These are phyloP conservation scores for Phytophthora rubi DNA, from an alignment of 352 stramenopile species.

Conservation along the genomic window DNA sequence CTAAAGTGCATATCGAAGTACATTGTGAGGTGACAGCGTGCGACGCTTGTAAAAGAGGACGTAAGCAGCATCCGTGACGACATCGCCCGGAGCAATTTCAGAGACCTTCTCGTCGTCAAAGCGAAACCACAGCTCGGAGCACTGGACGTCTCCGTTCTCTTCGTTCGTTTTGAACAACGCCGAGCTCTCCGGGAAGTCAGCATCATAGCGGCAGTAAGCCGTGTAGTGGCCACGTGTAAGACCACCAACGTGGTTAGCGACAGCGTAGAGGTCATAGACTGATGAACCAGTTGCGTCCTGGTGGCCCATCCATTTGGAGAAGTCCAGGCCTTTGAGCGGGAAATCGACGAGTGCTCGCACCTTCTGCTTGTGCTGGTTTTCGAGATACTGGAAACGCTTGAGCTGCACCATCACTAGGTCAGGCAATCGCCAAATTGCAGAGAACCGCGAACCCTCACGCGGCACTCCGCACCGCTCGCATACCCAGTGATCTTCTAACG, in stretches of 20 bases:
- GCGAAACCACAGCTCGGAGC: constrained; percentile 75
- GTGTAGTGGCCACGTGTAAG: constrained; percentile 97
- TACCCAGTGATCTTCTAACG: constrained; percentile 74
- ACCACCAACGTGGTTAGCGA: constrained; percentile 97
- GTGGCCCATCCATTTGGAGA: constrained; percentile 74
- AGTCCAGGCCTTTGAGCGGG: constrained; percentile 77
- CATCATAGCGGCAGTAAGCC: constrained; percentile 79
- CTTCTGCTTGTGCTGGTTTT: constrained; percentile 87
- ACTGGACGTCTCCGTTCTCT: constrained; percentile 47
- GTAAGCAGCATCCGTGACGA: constrained; percentile 88
- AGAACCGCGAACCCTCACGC: constrained; percentile 61
- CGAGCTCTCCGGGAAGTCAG: constrained; percentile 66
- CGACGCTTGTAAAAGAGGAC: constrained; percentile 93
- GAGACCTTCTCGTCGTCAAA: constrained; percentile 87
- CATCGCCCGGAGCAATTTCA: constrained; percentile 72
- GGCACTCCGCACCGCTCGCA: constrained; percentile 74
- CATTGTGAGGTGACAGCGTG: constrained; percentile 71
- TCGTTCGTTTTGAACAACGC: constrained; percentile 47
- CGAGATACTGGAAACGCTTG: constrained; percentile 90
- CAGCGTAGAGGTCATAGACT: constrained; percentile 96
- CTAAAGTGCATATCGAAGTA: constrained; percentile 71
- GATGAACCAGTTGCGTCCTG: constrained; percentile 29
- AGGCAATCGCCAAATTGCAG: constrained; percentile 75
- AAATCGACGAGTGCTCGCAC: constrained; percentile 84
- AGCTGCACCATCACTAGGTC: constrained; percentile 90